A percentile compares a stretch with the other conserved stretches of the same genome.
phyloP scores from a whole-genome alignment of 1,284 basidiomycete genomes.

The Rhizoctonia solani region DNA sequence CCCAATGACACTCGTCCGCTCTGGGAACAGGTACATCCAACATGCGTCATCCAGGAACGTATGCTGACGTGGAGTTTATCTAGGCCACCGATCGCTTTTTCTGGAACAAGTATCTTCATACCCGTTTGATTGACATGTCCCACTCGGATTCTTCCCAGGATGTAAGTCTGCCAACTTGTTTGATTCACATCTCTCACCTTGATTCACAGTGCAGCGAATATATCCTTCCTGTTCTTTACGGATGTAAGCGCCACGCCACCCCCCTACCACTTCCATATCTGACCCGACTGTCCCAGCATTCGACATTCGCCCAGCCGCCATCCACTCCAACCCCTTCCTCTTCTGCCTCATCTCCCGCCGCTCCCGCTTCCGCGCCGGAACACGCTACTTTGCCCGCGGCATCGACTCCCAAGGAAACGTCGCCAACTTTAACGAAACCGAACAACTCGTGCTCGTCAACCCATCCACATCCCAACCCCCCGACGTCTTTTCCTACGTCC shows the following conservation, averaged over 20 bases:
- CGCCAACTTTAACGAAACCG: constrained; percentile 94
- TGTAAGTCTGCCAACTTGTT: constrained; percentile 51
- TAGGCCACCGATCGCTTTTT: constrained; percentile 96
- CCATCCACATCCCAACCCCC: constrained; percentile 45
- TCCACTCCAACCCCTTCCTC: constrained; percentile 81
- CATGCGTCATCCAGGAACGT: constrained; percentile 28
- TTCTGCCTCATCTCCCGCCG: constrained; percentile 86
- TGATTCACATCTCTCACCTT: constrained; percentile 20
- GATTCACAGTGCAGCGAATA: constrained; percentile 73
- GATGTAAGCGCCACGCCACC: constrained; percentile 61
- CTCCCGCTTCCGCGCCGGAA: constrained; percentile 92
- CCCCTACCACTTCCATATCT: neutral
- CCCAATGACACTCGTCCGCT: constrained; percentile 55
- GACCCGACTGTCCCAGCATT: constrained; percentile 63
- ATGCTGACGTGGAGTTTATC: constrained; percentile 39
- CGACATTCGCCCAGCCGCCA: constrained; percentile 76
- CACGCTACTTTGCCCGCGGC: constrained; percentile 95
- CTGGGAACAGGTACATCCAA: constrained; percentile 69
- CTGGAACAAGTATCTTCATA: constrained; percentile 91
- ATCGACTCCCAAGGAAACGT: constrained; percentile 83
- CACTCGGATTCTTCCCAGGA: constrained; percentile 57
- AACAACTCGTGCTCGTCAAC: constrained; percentile 85
- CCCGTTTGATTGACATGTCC: constrained; percentile 69
- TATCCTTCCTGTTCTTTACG: constrained; percentile 90
- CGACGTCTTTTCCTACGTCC: constrained; percentile 70